Percentiles rank a stretch among this genome's conserved stretches.
Conservation (phyloP, 1,139 yeast species). For the Candida smagusa region DNA sequence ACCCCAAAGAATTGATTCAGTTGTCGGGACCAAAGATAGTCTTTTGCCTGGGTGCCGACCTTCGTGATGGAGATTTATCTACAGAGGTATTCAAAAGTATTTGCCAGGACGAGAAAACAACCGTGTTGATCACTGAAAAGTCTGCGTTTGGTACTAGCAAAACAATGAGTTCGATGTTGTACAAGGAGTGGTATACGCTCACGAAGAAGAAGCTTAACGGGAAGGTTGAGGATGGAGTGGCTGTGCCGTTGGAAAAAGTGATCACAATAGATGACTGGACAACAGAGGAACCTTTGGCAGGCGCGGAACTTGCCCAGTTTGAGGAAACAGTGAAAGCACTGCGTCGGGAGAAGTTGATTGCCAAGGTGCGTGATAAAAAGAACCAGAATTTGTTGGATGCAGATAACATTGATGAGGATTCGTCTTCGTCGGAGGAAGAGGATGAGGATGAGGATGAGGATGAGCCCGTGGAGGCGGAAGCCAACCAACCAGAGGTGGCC, state of each 20-base stretch:
- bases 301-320: conserved; percentile 49
- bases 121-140: conserved; percentile 73
- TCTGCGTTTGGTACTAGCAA: conserved; percentile 27
- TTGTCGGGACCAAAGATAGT: conserved; percentile 76
- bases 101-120: conserved; percentile 62
- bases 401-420: conserved; percentile 35
- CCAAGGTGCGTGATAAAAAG: conserved; percentile 54
- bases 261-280: conserved; percentile 31
- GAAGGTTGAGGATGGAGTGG: conserved; percentile 52
- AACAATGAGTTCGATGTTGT: conserved; percentile 38
- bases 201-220: conserved; percentile 37
- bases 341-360: conserved; percentile 46
- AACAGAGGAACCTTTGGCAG: conserved; percentile 49
- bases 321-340: conserved; percentile 41
- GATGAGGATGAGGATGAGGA: conserved; percentile 22
- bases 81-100: conserved; percentile 54
- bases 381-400: conserved; percentile 52
- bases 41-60: conserved; percentile 72
- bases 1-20: conserved; percentile 54
- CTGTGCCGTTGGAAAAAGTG: conserved; percentile 49
- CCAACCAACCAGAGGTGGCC: background rate
- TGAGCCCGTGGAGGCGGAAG: conserved; percentile 6
- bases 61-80: conserved; percentile 63
- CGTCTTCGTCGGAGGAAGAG: conserved; percentile 37
- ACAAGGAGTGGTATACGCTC: conserved; percentile 53